Conservation (phyloP, 2,329 filamentous ascomycete species). For the Rugonectria rugulosa region DNA sequence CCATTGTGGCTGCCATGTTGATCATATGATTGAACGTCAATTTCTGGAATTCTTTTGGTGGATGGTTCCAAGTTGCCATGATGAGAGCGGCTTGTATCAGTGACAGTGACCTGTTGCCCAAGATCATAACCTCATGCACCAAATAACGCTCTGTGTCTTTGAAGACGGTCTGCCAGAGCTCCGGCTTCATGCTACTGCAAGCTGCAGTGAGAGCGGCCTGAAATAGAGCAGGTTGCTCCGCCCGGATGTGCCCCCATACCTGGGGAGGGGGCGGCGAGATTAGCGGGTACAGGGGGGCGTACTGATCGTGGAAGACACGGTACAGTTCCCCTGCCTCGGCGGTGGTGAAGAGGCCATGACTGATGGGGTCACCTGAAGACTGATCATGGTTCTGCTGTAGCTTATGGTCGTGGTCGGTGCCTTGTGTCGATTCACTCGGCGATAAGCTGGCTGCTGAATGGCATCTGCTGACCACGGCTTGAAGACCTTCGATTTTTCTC, state of each 20-base stretch:
- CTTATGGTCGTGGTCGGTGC: neutral
- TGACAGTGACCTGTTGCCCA: conserved; percentile 25
- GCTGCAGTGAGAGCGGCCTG: conserved; percentile 16
- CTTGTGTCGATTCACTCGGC: neutral
- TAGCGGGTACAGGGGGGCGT: conserved; percentile 14
- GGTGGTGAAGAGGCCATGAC: conserved; percentile 8
- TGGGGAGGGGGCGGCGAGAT: conserved; percentile 6
- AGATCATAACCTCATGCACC: conserved; percentile 20
- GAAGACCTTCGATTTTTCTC: conserved; percentile 8
- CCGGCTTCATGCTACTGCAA: conserved; percentile 12
- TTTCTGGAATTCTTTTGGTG: conserved; percentile 19
- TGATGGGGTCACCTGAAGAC: conserved; percentile 2
- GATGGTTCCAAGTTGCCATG: conserved; percentile 26
- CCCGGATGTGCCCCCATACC: neutral
- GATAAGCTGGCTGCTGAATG: conserved; percentile 10
- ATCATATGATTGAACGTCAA: conserved; percentile 28
- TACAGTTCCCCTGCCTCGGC: conserved; percentile 7
- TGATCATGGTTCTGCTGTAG: too few species aligned
- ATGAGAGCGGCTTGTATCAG: conserved; percentile 25
- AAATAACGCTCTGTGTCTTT: conserved; percentile 22
- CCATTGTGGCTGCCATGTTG: conserved; percentile 28
- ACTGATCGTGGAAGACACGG: conserved; percentile 12
- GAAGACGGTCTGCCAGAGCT: conserved; percentile 17
- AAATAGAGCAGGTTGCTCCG: conserved; percentile 17
- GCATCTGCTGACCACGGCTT: neutral